These are phyloP conservation scores for Syzygium oleosum DNA, from an alignment of 345 rosid species.

Conservation along the genomic window DNA sequence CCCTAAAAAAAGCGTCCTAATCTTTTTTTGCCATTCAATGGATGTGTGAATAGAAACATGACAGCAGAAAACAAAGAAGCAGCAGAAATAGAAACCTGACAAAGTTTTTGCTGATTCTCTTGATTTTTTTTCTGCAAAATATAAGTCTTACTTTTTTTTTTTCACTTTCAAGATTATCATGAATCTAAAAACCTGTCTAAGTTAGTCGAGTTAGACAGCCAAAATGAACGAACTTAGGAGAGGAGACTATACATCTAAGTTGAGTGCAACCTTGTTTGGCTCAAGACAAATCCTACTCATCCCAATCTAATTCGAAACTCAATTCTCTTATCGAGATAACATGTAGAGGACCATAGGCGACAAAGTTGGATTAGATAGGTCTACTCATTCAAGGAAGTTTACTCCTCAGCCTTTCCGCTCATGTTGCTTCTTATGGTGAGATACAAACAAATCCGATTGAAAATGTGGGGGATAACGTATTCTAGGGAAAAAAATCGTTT, in stretches of 20 bases:
- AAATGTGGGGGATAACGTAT: background rate
- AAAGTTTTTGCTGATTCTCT: background rate
- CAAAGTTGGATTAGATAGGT: background rate
- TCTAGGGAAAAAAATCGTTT: background rate
- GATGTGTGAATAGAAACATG: background rate
- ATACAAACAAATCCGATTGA: background rate
- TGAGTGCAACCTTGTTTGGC: fast-evolving
- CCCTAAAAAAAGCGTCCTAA: background rate
- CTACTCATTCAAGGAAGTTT: background rate
- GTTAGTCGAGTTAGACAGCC: background rate
- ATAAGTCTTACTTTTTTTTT: background rate
- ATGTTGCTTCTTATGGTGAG: background rate
- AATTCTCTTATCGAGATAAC: background rate
- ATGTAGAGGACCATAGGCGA: background rate
- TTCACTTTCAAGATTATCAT: background rate
- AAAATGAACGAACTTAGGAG: background rate
- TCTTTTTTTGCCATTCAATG: background rate
- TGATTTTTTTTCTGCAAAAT: background rate
- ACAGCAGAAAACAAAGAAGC: background rate
- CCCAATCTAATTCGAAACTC: background rate
- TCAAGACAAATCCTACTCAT: background rate
- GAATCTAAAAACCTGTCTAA: background rate
- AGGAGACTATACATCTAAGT: background rate
- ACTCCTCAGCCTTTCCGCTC: background rate
- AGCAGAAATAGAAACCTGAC: background rate